These are phyloP conservation scores for Phlebiopsis flavidoalba DNA, from an alignment of 768 basidiomycete genomes.

Conservation along the genomic window DNA sequence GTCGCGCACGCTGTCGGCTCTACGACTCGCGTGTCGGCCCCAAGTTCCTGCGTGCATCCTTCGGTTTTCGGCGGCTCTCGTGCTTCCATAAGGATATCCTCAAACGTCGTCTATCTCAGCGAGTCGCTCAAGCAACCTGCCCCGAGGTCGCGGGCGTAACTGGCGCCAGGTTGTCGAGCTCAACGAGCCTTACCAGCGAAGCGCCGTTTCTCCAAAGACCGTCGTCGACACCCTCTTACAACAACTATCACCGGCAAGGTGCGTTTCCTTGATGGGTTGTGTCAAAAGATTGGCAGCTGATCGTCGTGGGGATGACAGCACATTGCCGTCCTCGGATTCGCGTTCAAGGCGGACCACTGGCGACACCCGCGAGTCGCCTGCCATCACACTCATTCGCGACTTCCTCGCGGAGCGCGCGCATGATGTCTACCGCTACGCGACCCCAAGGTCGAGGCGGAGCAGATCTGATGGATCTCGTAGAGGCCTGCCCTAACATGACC, in stretches of 20 bases:
- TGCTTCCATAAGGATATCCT: constrained; percentile 99
- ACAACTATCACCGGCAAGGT: constrained; percentile 96
- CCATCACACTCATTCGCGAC: constrained; percentile 91
- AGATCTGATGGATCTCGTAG: constrained; percentile 81
- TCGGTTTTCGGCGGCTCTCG: constrained; percentile 89
- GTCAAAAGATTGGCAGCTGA: not conserved
- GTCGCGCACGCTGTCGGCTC: constrained; percentile 82
- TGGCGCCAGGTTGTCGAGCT: constrained; percentile 96
- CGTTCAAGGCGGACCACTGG: constrained; percentile 99
- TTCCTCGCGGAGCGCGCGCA: constrained; percentile 87
- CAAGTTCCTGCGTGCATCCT: constrained; percentile 92
- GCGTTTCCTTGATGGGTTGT: constrained; percentile 15
- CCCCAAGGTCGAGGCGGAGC: constrained; percentile 77
- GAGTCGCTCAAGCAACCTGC: constrained; percentile 92
- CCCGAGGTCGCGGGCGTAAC: constrained; percentile 96
- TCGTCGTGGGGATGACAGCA: constrained; percentile 37
- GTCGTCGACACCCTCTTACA: constrained; percentile 98
- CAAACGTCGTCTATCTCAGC: constrained; percentile 94
- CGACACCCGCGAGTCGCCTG: constrained; percentile 95
- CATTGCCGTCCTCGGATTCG: constrained; percentile 96
- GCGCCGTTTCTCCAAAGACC: constrained; percentile 86
- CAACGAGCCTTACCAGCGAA: constrained; percentile 99
- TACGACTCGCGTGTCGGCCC: constrained; percentile 90
- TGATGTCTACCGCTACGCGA: constrained; percentile 84
- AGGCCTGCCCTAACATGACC: constrained; percentile 59